Evolutionary conservation across 73 alveolate species (phyloP), one percentile per base, ranked within the genome.

Genomic region (Symbiodinium natans): DNA sequence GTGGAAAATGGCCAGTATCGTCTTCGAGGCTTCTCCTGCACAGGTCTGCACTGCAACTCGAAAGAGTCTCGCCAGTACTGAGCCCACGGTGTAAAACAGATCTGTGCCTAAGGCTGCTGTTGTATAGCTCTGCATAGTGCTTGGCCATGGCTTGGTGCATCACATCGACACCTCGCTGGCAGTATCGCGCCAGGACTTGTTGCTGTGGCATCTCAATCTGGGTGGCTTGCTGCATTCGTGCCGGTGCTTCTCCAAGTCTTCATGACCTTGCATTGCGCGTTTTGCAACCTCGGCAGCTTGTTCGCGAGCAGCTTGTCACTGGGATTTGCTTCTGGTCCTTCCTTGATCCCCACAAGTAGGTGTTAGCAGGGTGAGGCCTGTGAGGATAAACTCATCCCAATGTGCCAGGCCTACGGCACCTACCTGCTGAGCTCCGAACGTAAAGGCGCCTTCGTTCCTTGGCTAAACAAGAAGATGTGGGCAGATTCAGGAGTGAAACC

Each of bases 91-190:
- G n/a, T n/a, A n/a, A n/a, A n/a, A n/a, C n/a, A n/a, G n/a, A n/a
- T n/a, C n/a, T n/a, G n/a, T 17, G 77, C 77, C 77, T 59, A 11
- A 59, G 77, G 77, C 77, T 59, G 34, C 23, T 11, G 77, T 59
- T 59, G 77, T 59, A 59, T 11, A 59, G 77, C 77, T 59, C 77
- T 59, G 77, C 77, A 27, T 59, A 59, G 23, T 59, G 77, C 77
- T 59, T 59, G 36, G 77, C 77, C 77, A 59, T 59, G n/a, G 77
- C 77, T 27, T 59, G 77, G 77, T 59, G 77, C 77, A 59, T 59
- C 77, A 59, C 77, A 34, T 59, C 77, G 38, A 59, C 77, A 59
- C 77, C 77, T 46, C 59, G 59, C 59, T 46, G 6, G 13, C 59
- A 46, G 6, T 9, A 6, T 46, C 59, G 6, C 13, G 13, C 59